phyloP scores from a whole-genome alignment of 2,329 filamentous ascomycete genomes.

The Cladosporium sphaerospermum region DNA sequence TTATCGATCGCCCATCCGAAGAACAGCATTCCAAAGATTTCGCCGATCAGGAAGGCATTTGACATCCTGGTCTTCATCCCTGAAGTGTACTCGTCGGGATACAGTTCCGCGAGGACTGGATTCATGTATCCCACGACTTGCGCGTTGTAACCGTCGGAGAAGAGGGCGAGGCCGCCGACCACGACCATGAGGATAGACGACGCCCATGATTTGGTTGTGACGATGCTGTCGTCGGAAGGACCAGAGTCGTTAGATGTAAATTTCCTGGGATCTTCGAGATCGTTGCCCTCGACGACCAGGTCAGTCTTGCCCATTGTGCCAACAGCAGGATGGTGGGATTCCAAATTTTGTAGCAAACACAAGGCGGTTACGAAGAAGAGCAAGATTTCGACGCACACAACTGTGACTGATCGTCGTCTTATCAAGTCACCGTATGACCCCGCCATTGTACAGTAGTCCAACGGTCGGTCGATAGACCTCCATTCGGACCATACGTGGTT shows the following conservation, averaged over 20 bases:
- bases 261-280: not conserved
- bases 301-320: not conserved
- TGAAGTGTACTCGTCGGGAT: slow-evolving; percentile 36
- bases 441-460: too few relatives aligned
- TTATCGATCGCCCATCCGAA: slow-evolving; percentile 48
- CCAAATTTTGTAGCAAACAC: too few relatives aligned
- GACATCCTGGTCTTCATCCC: slow-evolving; percentile 47
- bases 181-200: not conserved
- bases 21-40: slow-evolving; percentile 51
- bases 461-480: too few relatives aligned
- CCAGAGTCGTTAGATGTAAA: not conserved
- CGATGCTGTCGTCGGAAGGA: not conserved
- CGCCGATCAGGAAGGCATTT: slow-evolving; percentile 51
- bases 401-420: too few relatives aligned
- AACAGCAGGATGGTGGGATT: too few relatives aligned
- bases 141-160: slow-evolving; percentile 2
- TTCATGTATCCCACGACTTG: slow-evolving; percentile 7
- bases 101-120: not conserved
- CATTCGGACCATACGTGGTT: too few relatives aligned
- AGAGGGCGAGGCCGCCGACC: not conserved
- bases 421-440: too few relatives aligned
- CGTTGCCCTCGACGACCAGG: not conserved
- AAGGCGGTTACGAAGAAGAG: too few relatives aligned
- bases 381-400: too few relatives aligned
- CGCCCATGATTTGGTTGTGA: not conserved